Base-by-base conservation (phyloP, 257 asterid species). In the Scutellaria barbata region DNA sequence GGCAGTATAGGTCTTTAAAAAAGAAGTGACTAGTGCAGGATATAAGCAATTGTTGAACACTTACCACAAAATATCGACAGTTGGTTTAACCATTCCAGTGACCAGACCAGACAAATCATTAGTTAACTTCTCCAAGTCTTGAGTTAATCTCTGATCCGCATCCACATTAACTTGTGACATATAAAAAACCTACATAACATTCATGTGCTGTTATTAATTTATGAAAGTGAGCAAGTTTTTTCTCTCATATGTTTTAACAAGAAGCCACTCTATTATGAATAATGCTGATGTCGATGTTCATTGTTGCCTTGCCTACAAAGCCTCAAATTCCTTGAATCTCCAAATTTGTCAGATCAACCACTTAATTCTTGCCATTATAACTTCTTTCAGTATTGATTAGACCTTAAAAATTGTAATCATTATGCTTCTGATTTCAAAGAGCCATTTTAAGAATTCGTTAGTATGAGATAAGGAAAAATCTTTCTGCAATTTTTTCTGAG, bases 21-120 rank as follows among this genome's bases (percentile, higher is more conserved):
- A 61, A 62, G 50, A 11, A 78, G 57, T 55, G 57, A 67, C 20
- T 58, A 55, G 25, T 42, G 57, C 53, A 54, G n/a, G 17, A 45
- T n/a, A 58, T 10, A 56, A 41, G 71, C 52, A 69, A 76, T 43
- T 35, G 37, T 39, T 57, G 52, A 66, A 51, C 39, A 72, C 93
- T 77, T 76, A 87, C 99, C 99, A 95, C 75, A 92, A 75, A 62
- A 95, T 95, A 86, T 95, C 99, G 14, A 95, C 99, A 35, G 96
- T 88, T 64, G 99, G 99, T 74, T 95, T 95, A 68, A 95, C 98
- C 99, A 95, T 92, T 78, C 99, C 99, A 74, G 99, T 95, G 56
- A 95, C 99, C 84, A 95, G 81, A 63, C 99, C 94, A 72, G 99
- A 92, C 77, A 95, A 83, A 73, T 95, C 99, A 30, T 89, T 61